A percentile compares a stretch with the other conserved stretches of the same genome.
phyloP scores from a whole-genome alignment of 2,329 filamentous ascomycete species.

The Apiospora marii region DNA sequence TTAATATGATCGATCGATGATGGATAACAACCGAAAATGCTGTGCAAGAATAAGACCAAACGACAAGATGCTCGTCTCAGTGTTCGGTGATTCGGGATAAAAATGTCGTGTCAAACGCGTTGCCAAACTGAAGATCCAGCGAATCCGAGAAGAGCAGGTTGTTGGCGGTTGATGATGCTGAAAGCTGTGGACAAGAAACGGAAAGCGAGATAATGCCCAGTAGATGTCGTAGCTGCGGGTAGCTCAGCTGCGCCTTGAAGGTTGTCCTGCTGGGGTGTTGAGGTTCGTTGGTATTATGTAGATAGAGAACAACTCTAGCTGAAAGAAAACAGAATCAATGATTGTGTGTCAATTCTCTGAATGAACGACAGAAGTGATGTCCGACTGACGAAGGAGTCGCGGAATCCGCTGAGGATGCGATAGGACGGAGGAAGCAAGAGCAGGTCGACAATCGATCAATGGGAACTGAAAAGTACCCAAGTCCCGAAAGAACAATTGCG shows the following conservation, averaged over 20 bases:
- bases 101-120: conserved; percentile 43
- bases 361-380: conserved; percentile 36
- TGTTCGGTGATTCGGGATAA: conserved; percentile 32
- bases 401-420: conserved; percentile 27
- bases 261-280: neutral
- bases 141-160: conserved; percentile 39
- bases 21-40: conserved; percentile 32
- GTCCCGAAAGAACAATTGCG: conserved; percentile 1
- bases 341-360: conserved; percentile 34
- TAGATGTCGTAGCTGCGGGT: conserved; percentile 28
- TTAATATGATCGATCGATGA: conserved; percentile 35
- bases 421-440: conserved; percentile 27
- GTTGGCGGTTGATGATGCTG: conserved; percentile 29
- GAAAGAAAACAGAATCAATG: conserved; percentile 25
- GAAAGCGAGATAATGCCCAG: conserved; percentile 33
- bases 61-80: conserved; percentile 33
- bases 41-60: conserved; percentile 34
- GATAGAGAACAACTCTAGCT: conserved; percentile 21
- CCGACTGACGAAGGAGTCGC: conserved; percentile 33
- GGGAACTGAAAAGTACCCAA: conserved; percentile 26
- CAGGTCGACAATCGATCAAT: conserved; percentile 29
- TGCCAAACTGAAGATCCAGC: conserved; percentile 38
- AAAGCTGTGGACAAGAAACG: conserved; percentile 44
- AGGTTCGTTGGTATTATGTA: conserved; percentile 29
- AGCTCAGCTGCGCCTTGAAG: conserved; percentile 26